Conservation (phyloP, 352 stramenopile genomes). For the Thraustotheca clavata region DNA sequence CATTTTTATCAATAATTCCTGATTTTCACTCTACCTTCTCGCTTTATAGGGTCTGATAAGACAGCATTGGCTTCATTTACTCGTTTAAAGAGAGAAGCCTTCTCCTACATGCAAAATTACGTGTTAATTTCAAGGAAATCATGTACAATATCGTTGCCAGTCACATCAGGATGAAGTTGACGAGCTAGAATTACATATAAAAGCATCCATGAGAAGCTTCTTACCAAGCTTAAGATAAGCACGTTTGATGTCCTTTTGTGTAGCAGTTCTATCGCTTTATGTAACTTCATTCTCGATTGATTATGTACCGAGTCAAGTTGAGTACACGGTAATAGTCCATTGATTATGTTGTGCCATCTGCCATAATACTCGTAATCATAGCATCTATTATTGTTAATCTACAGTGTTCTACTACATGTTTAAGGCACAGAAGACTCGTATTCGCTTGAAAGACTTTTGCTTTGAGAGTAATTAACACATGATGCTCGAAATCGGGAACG, state of each 20-base stretch:
- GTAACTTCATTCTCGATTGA: too few relatives aligned
- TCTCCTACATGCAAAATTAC: slow-evolving; percentile 28
- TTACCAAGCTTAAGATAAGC: slow-evolving; percentile 71
- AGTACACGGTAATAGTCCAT: slow-evolving; percentile 78
- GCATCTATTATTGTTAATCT: too few relatives aligned
- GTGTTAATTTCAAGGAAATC: background rate
- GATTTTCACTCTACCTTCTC: slow-evolving; percentile 64
- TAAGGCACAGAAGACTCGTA: background rate
- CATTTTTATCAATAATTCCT: slow-evolving; percentile 25
- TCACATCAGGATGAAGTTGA: slow-evolving; percentile 78
- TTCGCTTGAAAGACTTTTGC: background rate
- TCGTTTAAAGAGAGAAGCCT: slow-evolving; percentile 79
- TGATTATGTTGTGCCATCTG: too few relatives aligned
- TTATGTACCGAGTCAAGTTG: slow-evolving; percentile 50
- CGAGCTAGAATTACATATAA: slow-evolving; percentile 34
- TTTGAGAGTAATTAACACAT: background rate
- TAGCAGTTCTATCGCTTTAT: slow-evolving; percentile 52
- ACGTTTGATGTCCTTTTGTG: slow-evolving; percentile 64
- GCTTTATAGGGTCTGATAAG: slow-evolving; percentile 51
- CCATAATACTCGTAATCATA: too few relatives aligned
- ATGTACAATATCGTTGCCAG: slow-evolving; percentile 53
- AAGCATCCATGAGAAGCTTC: background rate
- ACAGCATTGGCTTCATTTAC: slow-evolving; percentile 71
- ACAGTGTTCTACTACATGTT: background rate
- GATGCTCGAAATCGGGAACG: background rate